Evolutionary conservation across 176 grass and related monocot genomes (phyloP), one percentile per base, ranked within the genome.

Genomic region (Triticum timopheevii): DNA sequence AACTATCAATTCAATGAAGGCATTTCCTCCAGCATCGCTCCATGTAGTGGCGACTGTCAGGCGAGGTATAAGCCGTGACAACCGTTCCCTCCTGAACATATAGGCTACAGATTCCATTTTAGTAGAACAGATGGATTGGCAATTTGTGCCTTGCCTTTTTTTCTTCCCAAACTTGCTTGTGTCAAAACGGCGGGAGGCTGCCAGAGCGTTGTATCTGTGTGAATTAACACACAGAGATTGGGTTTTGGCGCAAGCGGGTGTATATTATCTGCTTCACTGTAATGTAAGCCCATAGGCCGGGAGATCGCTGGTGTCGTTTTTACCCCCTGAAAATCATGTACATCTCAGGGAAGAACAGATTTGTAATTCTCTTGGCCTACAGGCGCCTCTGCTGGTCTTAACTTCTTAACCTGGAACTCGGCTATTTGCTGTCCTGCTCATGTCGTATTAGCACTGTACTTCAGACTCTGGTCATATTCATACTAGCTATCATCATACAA

Each of bases 201-300:
- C 84, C 81, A 82, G 78, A 73, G 62, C 58, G 61, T 86, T 84
- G 61, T 90, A 87, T 79, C 89, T 84, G 65, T 91, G 83, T 91
- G 83, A 80, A 67, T 68, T 80, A 80, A 40, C 76, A 84, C 81
- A 20, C 73, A 81, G 22, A 17, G 73, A 77, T 69, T 10, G 10
- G 86, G 68, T 80, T 78, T 82, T 85, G 87, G 90, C 82, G 34
- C 90, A 80, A 86, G 72, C 73, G 84, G 87, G 80, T 94, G 82
- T 89, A 89, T 79, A 91, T 63, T 85, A 69, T 70, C 73, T 11
- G 49, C 87, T 92, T 84, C 82, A 82, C 31, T 85, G 84, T 87
- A 85, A 94, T 92, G 84, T 91, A 90, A 94, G 78, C 82, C 82
- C 74, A 71, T 85, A 82, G 61, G 75, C 73, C 12, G 33, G 79